Evolutionary conservation across 2,329 filamentous ascomycete species (phyloP).

Genomic region (Monilinia fructigena): DNA sequence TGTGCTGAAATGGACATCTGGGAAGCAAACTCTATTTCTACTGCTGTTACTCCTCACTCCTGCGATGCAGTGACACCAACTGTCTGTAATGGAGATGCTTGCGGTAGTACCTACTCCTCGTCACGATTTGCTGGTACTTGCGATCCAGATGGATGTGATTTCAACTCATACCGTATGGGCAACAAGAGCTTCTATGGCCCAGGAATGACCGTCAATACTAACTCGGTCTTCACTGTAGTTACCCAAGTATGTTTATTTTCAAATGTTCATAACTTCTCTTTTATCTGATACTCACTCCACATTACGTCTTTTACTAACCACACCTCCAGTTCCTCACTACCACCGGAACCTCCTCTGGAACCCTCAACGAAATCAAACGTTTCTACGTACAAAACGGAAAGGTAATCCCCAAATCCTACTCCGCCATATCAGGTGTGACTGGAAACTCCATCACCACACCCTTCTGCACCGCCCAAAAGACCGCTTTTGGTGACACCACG

Average conservation of each 20-base stretch:
- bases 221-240: slow-evolving; percentile 54
- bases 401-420: slow-evolving; percentile 52
- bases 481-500: slow-evolving; percentile 53
- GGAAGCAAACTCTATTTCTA: slow-evolving; percentile 61
- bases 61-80: slow-evolving; percentile 47
- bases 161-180: slow-evolving; percentile 60
- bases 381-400: slow-evolving; percentile 56
- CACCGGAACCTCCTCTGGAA: slow-evolving; percentile 48
- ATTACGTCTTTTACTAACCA: background rate
- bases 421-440: slow-evolving; percentile 47
- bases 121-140: slow-evolving; percentile 55
- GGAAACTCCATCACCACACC: slow-evolving; percentile 54
- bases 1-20: slow-evolving; percentile 69
- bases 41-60: slow-evolving; percentile 58
- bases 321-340: slow-evolving; percentile 15
- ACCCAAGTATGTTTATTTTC: slow-evolving; percentile 45
- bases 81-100: slow-evolving; percentile 44
- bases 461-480: slow-evolving; percentile 57
- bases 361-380: slow-evolving; percentile 53
- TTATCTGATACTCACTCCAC: background rate
- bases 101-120: slow-evolving; percentile 44
- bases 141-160: slow-evolving; percentile 62
- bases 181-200: slow-evolving; percentile 56
- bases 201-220: slow-evolving; percentile 54
- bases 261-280: background rate